Percentiles rank a stretch among this genome's conserved stretches.
phyloP scores from a whole-genome alignment of 2,329 filamentous ascomycete species.

The Chalaropsis ovoidea region DNA sequence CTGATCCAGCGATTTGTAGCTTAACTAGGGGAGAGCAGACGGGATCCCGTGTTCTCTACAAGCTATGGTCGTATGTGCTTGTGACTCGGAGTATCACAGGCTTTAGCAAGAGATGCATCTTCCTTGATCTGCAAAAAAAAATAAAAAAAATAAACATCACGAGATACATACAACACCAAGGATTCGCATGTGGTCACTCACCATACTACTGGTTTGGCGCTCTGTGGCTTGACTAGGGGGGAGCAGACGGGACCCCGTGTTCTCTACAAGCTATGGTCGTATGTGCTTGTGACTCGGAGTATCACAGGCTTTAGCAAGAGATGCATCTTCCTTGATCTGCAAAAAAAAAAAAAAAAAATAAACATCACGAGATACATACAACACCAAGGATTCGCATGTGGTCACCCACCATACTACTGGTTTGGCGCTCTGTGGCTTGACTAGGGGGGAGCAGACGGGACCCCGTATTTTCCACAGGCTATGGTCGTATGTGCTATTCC shows the following conservation, averaged over 20 bases:
- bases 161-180: no score
- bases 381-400: background rate
- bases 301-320: no score
- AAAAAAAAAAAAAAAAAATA: background rate
- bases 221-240: background rate
- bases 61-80: background rate
- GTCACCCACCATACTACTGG: background rate
- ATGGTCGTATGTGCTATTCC: background rate
- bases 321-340: background rate
- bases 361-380: background rate
- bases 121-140: background rate
- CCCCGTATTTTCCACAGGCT: background rate
- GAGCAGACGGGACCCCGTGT: background rate
- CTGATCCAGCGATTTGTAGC: background rate
- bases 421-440: background rate
- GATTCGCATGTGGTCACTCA: background rate
- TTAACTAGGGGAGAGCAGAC: background rate
- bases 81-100: background rate
- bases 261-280: background rate
- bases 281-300: background rate
- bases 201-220: background rate
- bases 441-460: background rate
- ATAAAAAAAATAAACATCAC: background rate
- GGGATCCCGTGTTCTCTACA: background rate
- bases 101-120: background rate